A percentile compares a stretch with the other conserved stretches of the same genome.
Evolutionary conservation across 2,329 filamentous ascomycete genomes (phyloP).

Genomic region (Hirsutella minnesotensis): DNA sequence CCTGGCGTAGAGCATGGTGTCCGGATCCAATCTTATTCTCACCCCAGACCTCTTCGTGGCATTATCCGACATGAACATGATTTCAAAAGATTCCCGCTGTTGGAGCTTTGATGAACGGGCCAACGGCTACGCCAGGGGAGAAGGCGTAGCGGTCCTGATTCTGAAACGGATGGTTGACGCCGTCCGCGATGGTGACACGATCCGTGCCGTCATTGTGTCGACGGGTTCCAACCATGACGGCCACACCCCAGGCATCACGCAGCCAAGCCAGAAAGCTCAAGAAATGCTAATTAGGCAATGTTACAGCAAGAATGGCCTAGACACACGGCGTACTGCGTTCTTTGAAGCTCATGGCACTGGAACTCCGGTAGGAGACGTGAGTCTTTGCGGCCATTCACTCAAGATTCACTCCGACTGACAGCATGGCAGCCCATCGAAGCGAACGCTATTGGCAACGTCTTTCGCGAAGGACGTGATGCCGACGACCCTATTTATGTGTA

Average conservation of each 20-base stretch:
- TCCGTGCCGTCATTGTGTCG: slow-evolving; percentile 17
- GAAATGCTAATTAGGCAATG: background rate
- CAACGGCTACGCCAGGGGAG: slow-evolving; percentile 35
- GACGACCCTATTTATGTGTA: background rate
- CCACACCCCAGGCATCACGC: slow-evolving; percentile 18
- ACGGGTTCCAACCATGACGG: slow-evolving; percentile 25
- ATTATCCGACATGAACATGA: slow-evolving; percentile 14
- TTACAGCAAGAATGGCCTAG: slow-evolving; percentile 7
- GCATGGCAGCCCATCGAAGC: background rate
- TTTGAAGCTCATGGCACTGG: slow-evolving; percentile 31
- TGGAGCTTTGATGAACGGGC: slow-evolving; percentile 26
- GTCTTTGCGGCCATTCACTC: slow-evolving; percentile 3
- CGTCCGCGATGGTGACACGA: background rate
- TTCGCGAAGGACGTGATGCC: background rate
- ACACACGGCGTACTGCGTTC: slow-evolving; percentile 13
- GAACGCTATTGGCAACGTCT: background rate
- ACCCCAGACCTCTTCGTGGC: slow-evolving; percentile 5
- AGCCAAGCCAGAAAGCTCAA: slow-evolving; percentile 21
- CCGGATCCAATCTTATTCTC: background rate
- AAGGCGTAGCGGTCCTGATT: slow-evolving; percentile 28
- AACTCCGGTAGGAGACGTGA: slow-evolving; percentile 14
- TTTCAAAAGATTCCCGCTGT: slow-evolving; percentile 13
- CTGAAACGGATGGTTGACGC: slow-evolving; percentile 26
- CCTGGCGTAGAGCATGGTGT: background rate
- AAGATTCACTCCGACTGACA: background rate